Evolutionary conservation across 352 stramenopile genomes (phyloP).

Genomic region (Blastocystis sp.): DNA sequence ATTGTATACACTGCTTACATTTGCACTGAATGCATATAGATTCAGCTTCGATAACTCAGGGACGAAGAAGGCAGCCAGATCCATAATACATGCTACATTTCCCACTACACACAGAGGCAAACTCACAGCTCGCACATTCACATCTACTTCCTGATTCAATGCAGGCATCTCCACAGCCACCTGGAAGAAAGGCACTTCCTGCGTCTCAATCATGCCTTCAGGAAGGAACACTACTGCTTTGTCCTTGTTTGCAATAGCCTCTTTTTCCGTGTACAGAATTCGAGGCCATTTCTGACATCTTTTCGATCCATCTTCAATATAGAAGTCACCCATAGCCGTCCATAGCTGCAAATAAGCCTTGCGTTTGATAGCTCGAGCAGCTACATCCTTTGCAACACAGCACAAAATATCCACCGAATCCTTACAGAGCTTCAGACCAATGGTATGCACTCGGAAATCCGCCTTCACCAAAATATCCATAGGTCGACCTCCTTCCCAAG

Average conservation of each 20-base stretch:
- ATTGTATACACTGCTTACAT: neutral
- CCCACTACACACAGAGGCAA: conserved; percentile 48
- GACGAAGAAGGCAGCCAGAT: conserved; percentile 29
- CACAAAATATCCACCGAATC: neutral
- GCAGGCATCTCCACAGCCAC: conserved; percentile 37
- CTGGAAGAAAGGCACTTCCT: conserved; percentile 33
- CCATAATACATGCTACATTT: conserved; percentile 25
- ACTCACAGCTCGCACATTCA: neutral
- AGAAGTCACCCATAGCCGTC: conserved; percentile 12
- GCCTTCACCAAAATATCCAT: conserved; percentile 12
- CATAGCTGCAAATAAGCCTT: conserved; percentile 33
- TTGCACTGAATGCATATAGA: conserved; percentile 26
- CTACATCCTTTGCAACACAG: neutral
- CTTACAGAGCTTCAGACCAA: neutral
- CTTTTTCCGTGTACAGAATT: conserved; percentile 24
- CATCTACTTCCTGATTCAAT: neutral
- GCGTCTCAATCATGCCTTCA: neutral
- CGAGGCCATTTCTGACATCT: neutral
- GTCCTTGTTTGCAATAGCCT: conserved; percentile 11
- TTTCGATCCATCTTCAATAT: neutral
- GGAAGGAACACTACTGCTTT: neutral
- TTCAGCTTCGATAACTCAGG: conserved; percentile 46
- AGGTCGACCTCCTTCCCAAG: conserved; percentile 46
- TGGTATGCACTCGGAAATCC: conserved; percentile 6
- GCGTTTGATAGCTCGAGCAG: neutral